Percentiles rank a stretch among this genome's conserved stretches.
Evolutionary conservation across 2,329 filamentous ascomycete genomes (phyloP).

Genomic region (Penicillium sp.): DNA sequence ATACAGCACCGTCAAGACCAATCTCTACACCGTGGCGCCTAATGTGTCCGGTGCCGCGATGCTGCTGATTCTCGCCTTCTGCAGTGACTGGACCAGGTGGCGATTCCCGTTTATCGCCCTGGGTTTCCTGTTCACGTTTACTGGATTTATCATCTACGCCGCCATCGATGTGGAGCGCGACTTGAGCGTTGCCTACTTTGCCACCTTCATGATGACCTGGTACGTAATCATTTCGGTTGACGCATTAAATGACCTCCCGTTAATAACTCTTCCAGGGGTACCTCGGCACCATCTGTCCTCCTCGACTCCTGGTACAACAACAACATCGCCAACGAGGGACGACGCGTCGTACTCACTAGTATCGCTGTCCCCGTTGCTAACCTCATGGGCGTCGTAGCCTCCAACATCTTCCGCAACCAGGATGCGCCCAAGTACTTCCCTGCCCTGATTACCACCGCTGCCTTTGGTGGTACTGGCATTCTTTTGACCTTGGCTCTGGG

Average conservation of each 20-base stretch:
- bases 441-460: slow-evolving; percentile 57
- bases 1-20: slow-evolving; percentile 62
- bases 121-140: slow-evolving; percentile 70
- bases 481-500: slow-evolving; percentile 57
- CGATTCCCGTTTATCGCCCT: slow-evolving; percentile 68
- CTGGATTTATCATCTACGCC: slow-evolving; percentile 73
- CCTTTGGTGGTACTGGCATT: slow-evolving; percentile 57
- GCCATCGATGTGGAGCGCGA: slow-evolving; percentile 61
- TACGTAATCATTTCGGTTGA: slow-evolving; percentile 27
- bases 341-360: slow-evolving; percentile 65
- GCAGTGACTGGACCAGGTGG: slow-evolving; percentile 63
- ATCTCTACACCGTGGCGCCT: slow-evolving; percentile 67
- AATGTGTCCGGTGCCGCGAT: slow-evolving; percentile 71
- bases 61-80: slow-evolving; percentile 69
- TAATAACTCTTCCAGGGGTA: slow-evolving; percentile 45
- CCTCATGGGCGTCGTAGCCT: slow-evolving; percentile 67
- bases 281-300: slow-evolving; percentile 67
- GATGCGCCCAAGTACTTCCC: slow-evolving; percentile 65
- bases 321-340: slow-evolving; percentile 72
- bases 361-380: slow-evolving; percentile 71
- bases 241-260: not conserved
- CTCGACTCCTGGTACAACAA: slow-evolving; percentile 69
- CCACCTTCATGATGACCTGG: slow-evolving; percentile 75
- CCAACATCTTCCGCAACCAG: slow-evolving; percentile 63
- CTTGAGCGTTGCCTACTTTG: slow-evolving; percentile 66